A percentile compares a stretch with the other conserved stretches of the same genome.
phyloP scores from a whole-genome alignment of 306 rosid genomes.

The Medicago lupulina region DNA sequence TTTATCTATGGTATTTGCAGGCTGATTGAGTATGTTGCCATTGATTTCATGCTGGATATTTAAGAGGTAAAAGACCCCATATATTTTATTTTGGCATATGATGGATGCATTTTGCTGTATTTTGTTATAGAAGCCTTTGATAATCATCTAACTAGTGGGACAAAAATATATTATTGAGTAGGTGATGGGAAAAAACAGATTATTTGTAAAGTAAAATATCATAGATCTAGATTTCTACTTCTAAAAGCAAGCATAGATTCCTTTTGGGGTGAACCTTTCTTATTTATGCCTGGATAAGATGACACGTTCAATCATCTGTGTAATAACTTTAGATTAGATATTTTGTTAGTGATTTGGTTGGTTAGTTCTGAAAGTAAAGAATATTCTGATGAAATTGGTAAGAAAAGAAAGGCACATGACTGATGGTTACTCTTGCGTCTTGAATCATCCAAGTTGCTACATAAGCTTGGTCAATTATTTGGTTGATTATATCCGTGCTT shows the following conservation, averaged over 20 bases:
- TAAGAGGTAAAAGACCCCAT: conserved; percentile 57
- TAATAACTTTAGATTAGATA: conserved; percentile 18
- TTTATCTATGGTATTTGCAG: conserved; percentile 56
- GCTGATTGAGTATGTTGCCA: conserved; percentile 58
- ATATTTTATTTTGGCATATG: background rate
- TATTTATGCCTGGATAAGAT: conserved; percentile 35
- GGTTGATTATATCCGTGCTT: conserved; percentile 8
- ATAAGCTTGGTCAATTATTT: conserved; percentile 8
- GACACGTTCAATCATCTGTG: conserved; percentile 24
- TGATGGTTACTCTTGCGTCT: conserved; percentile 5
- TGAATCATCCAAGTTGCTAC: conserved; percentile 23
- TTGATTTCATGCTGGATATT: conserved; percentile 45
- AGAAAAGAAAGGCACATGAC: conserved; percentile 9
- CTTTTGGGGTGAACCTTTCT: conserved; percentile 3
- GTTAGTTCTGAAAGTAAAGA: conserved; percentile 34
- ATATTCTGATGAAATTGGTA: conserved; percentile 22
- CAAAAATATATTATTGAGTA: background rate
- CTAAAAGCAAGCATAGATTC: conserved; percentile 34
- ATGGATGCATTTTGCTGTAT: conserved; percentile 5
- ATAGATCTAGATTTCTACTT: conserved; percentile 16
- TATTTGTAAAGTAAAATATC: background rate
- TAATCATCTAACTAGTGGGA: background rate
- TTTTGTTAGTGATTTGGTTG: background rate
- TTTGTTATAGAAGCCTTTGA: background rate
- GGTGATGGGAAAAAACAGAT: conserved; percentile 17